Evolutionary conservation across 192 early-diverging fungal species (phyloP).

Genomic region (Paraglomus occultum): DNA sequence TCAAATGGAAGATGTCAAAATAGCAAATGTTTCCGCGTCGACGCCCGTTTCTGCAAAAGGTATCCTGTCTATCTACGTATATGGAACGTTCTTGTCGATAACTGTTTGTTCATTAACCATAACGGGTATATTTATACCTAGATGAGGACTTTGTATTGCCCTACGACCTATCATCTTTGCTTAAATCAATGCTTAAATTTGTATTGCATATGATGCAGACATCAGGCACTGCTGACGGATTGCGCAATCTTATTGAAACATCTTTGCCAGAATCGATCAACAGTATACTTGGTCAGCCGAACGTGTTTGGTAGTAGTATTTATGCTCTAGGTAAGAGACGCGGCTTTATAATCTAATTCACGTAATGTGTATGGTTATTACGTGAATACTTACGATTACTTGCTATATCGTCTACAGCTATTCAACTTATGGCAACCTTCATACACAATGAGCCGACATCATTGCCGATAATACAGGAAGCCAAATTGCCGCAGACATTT

Average conservation of each 20-base stretch:
- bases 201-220: conserved; percentile 93
- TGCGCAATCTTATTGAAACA: conserved; percentile 95
- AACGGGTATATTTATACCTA: conserved; percentile 33
- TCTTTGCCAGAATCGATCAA: conserved; percentile 73
- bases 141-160: conserved; percentile 46
- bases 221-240: conserved; percentile 82
- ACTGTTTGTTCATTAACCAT: not conserved
- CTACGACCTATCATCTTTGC: conserved; percentile 69
- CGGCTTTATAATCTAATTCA: not conserved
- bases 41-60: not conserved
- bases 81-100: not conserved
- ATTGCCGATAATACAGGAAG: conserved; percentile 91
- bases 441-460: conserved; percentile 99
- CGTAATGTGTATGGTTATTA: not conserved
- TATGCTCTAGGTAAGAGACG: conserved; percentile 68
- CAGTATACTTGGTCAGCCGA: conserved; percentile 68
- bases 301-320: conserved; percentile 77
- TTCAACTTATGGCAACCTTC: conserved; percentile 92
- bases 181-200: conserved; percentile 90
- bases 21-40: not conserved
- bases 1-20: conserved; percentile 45
- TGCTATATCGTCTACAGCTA: conserved; percentile 64
- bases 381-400: not conserved
- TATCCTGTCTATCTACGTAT: not conserved
- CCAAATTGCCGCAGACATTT: conserved; percentile 80